Evolutionary conservation across 2,329 filamentous ascomycete species (phyloP).

Genomic region (Ceratocystis lukuohia): DNA sequence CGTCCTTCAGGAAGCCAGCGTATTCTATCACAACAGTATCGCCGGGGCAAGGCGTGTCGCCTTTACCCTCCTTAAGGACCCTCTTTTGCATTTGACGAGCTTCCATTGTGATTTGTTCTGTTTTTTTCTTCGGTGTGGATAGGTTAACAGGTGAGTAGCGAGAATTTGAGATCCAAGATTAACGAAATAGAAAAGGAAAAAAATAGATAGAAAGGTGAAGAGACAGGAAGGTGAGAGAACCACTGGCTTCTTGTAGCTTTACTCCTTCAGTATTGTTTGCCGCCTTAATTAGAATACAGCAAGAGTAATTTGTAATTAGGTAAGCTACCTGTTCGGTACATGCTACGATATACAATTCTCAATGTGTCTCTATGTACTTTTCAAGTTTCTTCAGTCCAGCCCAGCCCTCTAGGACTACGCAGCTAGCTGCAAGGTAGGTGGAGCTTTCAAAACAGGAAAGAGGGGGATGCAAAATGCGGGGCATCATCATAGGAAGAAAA

Average conservation of each 20-base stretch:
- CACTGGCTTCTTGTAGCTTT: background rate
- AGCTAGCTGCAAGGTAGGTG: background rate
- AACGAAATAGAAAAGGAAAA: constrained; percentile 9
- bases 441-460: background rate
- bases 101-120: constrained; percentile 42
- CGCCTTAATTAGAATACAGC: too few species aligned
- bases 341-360: too few species aligned
- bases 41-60: constrained; percentile 46
- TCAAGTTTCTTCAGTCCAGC: background rate
- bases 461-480: background rate
- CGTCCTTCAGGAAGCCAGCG: constrained; percentile 72
- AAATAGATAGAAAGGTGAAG: background rate
- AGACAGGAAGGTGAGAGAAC: background rate
- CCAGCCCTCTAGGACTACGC: background rate
- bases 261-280: background rate
- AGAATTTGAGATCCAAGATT: too few species aligned
- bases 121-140: background rate
- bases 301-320: too few species aligned
- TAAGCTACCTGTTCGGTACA: too few species aligned
- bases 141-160: constrained; percentile 3
- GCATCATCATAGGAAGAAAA: background rate
- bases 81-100: constrained; percentile 47
- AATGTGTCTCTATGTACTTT: background rate
- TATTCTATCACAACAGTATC: constrained; percentile 80
- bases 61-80: constrained; percentile 46